A percentile compares a stretch with the other conserved stretches of the same genome.
phyloP scores from a whole-genome alignment of 352 stramenopile genomes.

The Globisporangium barbulae region DNA sequence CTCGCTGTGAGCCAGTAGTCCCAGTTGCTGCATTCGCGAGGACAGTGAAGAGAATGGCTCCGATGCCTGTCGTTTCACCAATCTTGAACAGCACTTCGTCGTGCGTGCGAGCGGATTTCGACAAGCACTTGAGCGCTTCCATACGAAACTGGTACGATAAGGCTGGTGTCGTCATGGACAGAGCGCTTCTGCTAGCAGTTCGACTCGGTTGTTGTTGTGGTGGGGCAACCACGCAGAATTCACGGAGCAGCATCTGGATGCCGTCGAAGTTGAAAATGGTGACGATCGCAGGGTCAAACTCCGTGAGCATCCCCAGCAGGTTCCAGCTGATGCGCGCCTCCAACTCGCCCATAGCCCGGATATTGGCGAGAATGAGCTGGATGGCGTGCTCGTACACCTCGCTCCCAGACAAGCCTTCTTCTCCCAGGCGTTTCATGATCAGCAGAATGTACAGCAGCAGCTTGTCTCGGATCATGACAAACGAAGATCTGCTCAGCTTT shows the following conservation, averaged over 20 bases:
- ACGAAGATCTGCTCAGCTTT: slow-evolving; percentile 22
- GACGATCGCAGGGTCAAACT: slow-evolving; percentile 53
- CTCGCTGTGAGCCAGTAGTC: neutral
- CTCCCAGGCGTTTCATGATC: slow-evolving; percentile 52
- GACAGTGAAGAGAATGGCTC: slow-evolving; percentile 39
- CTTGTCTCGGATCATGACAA: slow-evolving; percentile 27
- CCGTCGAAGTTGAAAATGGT: slow-evolving; percentile 65
- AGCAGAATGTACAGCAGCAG: slow-evolving; percentile 51
- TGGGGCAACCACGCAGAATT: slow-evolving; percentile 29
- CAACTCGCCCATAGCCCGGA: slow-evolving; percentile 28
- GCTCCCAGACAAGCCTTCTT: slow-evolving; percentile 42
- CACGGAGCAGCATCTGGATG: slow-evolving; percentile 47
- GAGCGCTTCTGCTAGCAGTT: slow-evolving; percentile 9
- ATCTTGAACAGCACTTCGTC: slow-evolving; percentile 74
- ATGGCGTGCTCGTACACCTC: slow-evolving; percentile 54
- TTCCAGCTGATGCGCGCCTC: slow-evolving; percentile 50
- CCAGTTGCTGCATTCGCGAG: slow-evolving; percentile 16
- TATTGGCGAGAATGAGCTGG: slow-evolving; percentile 46
- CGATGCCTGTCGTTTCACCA: slow-evolving; percentile 39
- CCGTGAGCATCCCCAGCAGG: slow-evolving; percentile 44
- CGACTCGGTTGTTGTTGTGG: slow-evolving; percentile 16
- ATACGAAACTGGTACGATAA: slow-evolving; percentile 27
- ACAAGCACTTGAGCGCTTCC: slow-evolving; percentile 69
- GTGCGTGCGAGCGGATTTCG: slow-evolving; percentile 41
- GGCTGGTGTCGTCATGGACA: slow-evolving; percentile 2